A percentile compares a stretch with the other conserved stretches of the same genome.
These are phyloP conservation scores for Talaromyces atroroseus DNA, from an alignment of 2,329 filamentous ascomycete genomes.

Conservation along the genomic window DNA sequence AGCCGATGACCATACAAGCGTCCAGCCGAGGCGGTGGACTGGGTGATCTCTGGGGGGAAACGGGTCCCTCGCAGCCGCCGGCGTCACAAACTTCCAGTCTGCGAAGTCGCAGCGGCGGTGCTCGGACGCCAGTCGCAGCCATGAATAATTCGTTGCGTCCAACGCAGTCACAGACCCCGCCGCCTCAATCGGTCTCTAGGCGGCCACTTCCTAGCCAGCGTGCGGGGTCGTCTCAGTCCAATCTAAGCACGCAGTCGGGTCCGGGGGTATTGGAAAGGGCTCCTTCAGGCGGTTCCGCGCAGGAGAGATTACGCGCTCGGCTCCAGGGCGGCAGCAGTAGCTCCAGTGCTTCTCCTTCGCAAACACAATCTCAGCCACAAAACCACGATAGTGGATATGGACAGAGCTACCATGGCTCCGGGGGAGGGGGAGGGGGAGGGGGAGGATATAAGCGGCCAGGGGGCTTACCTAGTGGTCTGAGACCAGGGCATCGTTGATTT, in stretches of 20 bases:
- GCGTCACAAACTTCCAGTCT: conserved; percentile 35
- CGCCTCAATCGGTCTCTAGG: conserved; percentile 38
- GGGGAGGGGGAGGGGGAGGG: not conserved
- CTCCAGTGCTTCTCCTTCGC: conserved; percentile 20
- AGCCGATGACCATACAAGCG: conserved; percentile 23
- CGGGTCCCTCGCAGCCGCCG: conserved; percentile 25
- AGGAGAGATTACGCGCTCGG: conserved; percentile 75
- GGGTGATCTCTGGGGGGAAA: conserved; percentile 55
- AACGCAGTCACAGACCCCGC: conserved; percentile 23
- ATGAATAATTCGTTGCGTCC: conserved; percentile 9
- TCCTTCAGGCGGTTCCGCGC: conserved; percentile 51
- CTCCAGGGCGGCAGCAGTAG: conserved; percentile 58
- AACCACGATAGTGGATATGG: not conserved
- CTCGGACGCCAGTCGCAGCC: conserved; percentile 16
- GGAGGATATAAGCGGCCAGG: conserved; percentile 6
- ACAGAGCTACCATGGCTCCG: not conserved
- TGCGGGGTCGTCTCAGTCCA: conserved; percentile 66
- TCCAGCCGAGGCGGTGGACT: conserved; percentile 45
- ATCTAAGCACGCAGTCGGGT: conserved; percentile 53
- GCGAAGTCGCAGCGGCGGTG: conserved; percentile 26
- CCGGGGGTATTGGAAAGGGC: conserved; percentile 30
- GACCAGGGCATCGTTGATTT: not conserved
- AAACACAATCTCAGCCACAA: conserved; percentile 9
- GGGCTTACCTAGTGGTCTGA: conserved; percentile 1
- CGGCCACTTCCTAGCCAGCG: conserved; percentile 65